phyloP scores from a whole-genome alignment of 345 rosid genomes.

The Populus nigra region DNA sequence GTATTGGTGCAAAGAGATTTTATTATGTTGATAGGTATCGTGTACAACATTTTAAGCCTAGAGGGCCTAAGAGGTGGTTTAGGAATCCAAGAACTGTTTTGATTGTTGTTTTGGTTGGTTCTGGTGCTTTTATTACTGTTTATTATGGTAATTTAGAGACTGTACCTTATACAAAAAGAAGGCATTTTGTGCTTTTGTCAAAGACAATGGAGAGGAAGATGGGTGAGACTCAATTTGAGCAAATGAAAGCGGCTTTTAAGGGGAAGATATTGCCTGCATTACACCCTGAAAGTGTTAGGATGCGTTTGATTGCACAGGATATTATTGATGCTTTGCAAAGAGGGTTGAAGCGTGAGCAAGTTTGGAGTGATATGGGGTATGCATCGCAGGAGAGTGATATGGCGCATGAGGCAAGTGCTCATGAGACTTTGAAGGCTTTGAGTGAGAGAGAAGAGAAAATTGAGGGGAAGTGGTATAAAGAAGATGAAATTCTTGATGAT shows the following conservation, averaged over 20 bases:
- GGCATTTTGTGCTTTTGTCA: conserved; percentile 72
- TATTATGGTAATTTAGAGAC: conserved; percentile 74
- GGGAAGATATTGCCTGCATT: conserved; percentile 73
- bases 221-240: conserved; percentile 68
- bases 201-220: conserved; percentile 56
- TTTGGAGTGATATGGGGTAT: conserved; percentile 72
- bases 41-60: conserved; percentile 65
- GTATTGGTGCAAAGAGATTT: conserved; percentile 39
- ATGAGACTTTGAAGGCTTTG: conserved; percentile 46
- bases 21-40: conserved; percentile 69
- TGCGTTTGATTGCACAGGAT: conserved; percentile 65
- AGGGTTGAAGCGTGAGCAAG: conserved; percentile 68
- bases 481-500: conserved; percentile 88
- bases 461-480: conserved; percentile 50
- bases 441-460: conserved; percentile 28
- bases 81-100: conserved; percentile 57
- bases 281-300: conserved; percentile 80
- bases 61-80: conserved; percentile 66
- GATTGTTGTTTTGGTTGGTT: conserved; percentile 51
- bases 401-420: conserved; percentile 30
- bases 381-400: conserved; percentile 43
- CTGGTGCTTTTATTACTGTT: conserved; percentile 55
- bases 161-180: conserved; percentile 80
- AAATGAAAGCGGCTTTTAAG: conserved; percentile 51
- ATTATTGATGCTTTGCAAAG: conserved; percentile 73